Conservation (phyloP, 805 yeast species). For the Wickerhamomyces chaumierensis region DNA sequence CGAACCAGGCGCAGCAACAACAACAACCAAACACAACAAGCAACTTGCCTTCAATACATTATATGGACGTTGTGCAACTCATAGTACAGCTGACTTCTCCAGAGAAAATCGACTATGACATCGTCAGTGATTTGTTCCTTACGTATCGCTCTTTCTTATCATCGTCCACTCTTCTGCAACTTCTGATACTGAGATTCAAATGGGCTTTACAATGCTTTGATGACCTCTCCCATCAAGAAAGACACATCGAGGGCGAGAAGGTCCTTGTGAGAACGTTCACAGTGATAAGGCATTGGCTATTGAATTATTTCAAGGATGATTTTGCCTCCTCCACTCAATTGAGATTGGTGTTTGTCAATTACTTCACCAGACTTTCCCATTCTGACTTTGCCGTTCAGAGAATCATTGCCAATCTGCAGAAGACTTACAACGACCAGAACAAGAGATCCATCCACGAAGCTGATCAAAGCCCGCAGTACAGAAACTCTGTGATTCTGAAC, state of each 20-base stretch:
- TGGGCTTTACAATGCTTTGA: conserved; percentile 49
- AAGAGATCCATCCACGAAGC: conserved; percentile 25
- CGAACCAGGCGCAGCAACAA: too few relatives aligned
- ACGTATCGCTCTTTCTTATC: conserved; percentile 66
- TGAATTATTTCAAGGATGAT: conserved; percentile 82
- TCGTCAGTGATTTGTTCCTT: conserved; percentile 76
- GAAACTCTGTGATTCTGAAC: conserved; percentile 30
- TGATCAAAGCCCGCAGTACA: conserved; percentile 19
- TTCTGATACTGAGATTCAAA: conserved; percentile 51
- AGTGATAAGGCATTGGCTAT: conserved; percentile 77
- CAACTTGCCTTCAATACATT: neutral
- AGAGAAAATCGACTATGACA: conserved; percentile 50
- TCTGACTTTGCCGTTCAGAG: conserved; percentile 21
- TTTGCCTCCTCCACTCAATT: conserved; percentile 45
- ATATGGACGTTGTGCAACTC: conserved; percentile 11
- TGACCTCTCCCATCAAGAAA: conserved; percentile 16
- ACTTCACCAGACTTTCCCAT: conserved; percentile 14
- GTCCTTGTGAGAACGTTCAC: conserved; percentile 77
- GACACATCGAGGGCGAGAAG: conserved; percentile 43
- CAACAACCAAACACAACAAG: too few relatives aligned
- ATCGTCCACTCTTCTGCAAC: conserved; percentile 43
- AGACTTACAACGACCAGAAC: conserved; percentile 18
- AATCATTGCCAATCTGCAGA: conserved; percentile 34
- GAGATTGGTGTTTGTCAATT: conserved; percentile 32
- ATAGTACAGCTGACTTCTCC: conserved; percentile 14